Evolutionary conservation across 176 grass and related monocot species (phyloP).

Genomic region (Saccharum officinarum): DNA sequence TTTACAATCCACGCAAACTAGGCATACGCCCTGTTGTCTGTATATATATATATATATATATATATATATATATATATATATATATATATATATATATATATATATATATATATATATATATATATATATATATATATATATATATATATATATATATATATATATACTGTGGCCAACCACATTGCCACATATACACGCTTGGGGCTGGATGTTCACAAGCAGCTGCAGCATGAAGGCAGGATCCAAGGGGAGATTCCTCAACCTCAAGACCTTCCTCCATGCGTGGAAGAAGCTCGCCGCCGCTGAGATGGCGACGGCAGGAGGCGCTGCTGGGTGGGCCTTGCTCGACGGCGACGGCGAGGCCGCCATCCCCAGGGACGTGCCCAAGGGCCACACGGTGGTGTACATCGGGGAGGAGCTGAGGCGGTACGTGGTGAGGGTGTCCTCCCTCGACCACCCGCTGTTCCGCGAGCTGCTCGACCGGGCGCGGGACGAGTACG

Average conservation of each 20-base stretch:
- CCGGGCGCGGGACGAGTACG: constrained; percentile 66
- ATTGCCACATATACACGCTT: neutral
- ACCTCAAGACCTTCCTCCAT: constrained; percentile 45
- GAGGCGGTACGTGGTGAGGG: constrained; percentile 62
- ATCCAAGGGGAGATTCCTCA: constrained; percentile 44
- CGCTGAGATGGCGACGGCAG: neutral
- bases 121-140: neutral
- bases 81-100: neutral
- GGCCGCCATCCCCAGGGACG: constrained; percentile 60
- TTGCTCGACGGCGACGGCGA: neutral
- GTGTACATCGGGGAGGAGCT: constrained; percentile 79
- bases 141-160: neutral
- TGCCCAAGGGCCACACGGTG: constrained; percentile 82
- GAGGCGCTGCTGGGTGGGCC: constrained; percentile 22
- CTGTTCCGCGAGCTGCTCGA: constrained; percentile 82
- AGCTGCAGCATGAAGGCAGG: constrained; percentile 41
- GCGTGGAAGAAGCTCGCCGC: constrained; percentile 55
- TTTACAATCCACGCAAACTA: neutral
- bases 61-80: neutral
- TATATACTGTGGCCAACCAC: neutral
- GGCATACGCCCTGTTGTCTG: neutral
- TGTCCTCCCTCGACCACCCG: constrained; percentile 78
- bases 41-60: neutral
- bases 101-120: neutral
- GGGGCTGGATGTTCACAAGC: neutral